A percentile compares a stretch with the other conserved stretches of the same genome.
phyloP scores from a whole-genome alignment of 2,329 filamentous ascomycete genomes.

The Colletotrichum brevisporum region DNA sequence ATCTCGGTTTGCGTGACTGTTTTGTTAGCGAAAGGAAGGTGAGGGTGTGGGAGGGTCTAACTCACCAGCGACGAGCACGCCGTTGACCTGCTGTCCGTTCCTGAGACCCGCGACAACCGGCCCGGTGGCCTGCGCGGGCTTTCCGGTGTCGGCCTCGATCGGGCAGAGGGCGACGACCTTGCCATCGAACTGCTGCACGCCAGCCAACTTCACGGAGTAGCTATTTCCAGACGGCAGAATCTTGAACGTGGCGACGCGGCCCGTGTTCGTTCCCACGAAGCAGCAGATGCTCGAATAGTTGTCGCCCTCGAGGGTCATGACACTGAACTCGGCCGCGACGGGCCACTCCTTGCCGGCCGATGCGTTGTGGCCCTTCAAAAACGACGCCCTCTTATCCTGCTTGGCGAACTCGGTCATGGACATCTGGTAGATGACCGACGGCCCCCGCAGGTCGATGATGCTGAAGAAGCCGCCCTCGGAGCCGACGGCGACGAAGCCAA shows the following conservation, averaged over 20 bases:
- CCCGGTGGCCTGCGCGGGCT: conserved; percentile 81
- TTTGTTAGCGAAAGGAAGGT: conserved; percentile 45
- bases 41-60: conserved; percentile 17
- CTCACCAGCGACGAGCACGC: conserved; percentile 82
- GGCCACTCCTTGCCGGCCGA: conserved; percentile 78
- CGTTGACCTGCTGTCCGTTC: conserved; percentile 81
- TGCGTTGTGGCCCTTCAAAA: conserved; percentile 70
- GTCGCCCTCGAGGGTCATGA: conserved; percentile 94
- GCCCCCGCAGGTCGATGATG: conserved; percentile 90
- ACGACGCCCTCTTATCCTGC: conserved; percentile 81
- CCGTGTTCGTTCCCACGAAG: conserved; percentile 89
- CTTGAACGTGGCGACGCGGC: conserved; percentile 91
- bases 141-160: conserved; percentile 83
- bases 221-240: conserved; percentile 81
- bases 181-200: conserved; percentile 76
- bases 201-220: conserved; percentile 81
- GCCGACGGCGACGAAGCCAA: conserved; percentile 91
- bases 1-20: conserved; percentile 78
- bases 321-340: conserved; percentile 88
- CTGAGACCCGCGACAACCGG: conserved; percentile 81
- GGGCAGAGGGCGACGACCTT: conserved; percentile 83
- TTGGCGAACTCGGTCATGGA: conserved; percentile 82
- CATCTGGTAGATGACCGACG: conserved; percentile 83
- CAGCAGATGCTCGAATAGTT: conserved; percentile 94
- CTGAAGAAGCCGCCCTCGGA: conserved; percentile 86